Evolutionary conservation across 2,329 filamentous ascomycete genomes (phyloP).

Genomic region (Xylaria sp.): DNA sequence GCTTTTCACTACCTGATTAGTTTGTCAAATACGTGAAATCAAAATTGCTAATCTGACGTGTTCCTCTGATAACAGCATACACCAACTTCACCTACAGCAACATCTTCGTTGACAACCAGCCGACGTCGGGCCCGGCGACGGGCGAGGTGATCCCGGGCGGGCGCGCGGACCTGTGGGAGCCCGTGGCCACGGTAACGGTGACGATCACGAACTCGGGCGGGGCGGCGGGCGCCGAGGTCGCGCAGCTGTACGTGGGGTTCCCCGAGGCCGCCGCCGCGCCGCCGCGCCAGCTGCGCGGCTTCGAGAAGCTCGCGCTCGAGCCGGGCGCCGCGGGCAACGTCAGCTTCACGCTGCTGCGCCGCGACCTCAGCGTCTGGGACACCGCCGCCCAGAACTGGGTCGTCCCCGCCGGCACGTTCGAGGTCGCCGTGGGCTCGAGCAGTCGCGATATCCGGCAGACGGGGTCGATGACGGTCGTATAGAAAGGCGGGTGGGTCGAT

Average conservation of each 20-base stretch:
- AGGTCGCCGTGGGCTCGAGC: slow-evolving; percentile 48
- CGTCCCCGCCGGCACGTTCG: slow-evolving; percentile 39
- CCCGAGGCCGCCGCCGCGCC: slow-evolving; percentile 43
- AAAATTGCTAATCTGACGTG: no score
- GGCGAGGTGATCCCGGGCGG: slow-evolving; percentile 48
- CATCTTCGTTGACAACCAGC: slow-evolving; percentile 46
- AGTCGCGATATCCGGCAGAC: slow-evolving; percentile 49
- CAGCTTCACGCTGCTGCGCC: slow-evolving; percentile 56
- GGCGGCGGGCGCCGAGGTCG: slow-evolving; percentile 64
- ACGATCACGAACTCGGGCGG: slow-evolving; percentile 67
- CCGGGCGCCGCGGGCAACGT: slow-evolving; percentile 51
- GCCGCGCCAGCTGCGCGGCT: slow-evolving; percentile 61
- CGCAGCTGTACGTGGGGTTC: slow-evolving; percentile 60
- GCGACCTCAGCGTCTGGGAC: slow-evolving; percentile 70
- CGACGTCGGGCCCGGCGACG: slow-evolving; percentile 43
- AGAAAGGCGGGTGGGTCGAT: background rate
- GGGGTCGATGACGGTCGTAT: slow-evolving; percentile 36
- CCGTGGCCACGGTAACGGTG: slow-evolving; percentile 54
- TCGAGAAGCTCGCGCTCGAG: slow-evolving; percentile 59
- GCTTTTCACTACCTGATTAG: background rate
- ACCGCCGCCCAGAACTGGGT: slow-evolving; percentile 61
- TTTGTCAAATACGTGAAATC: no score
- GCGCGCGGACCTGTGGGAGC: slow-evolving; percentile 49
- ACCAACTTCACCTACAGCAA: slow-evolving; percentile 66
- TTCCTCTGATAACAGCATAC: slow-evolving; percentile 52